A percentile compares a stretch with the other conserved stretches of the same genome.
These are phyloP conservation scores for Alisma plantagoaquatica DNA, from an alignment of 106 monocot species.

Conservation along the genomic window DNA sequence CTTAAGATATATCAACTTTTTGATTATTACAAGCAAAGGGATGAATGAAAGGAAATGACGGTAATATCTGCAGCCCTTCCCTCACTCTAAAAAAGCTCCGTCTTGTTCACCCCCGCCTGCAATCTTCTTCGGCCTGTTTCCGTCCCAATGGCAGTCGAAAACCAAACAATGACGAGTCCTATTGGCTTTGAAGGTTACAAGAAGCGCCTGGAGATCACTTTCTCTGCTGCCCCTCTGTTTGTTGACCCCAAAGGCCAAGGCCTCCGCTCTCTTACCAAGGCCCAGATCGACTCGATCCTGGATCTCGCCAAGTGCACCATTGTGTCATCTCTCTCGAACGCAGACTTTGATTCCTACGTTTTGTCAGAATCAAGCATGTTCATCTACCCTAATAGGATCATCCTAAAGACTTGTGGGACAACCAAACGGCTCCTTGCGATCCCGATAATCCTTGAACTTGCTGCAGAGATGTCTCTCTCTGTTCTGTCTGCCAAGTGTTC, in stretches of 20 bases:
- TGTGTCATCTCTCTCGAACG: slow-evolving; percentile 72
- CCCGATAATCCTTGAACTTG: slow-evolving; percentile 65
- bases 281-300: slow-evolving; percentile 67
- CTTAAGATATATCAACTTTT: too few relatives aligned
- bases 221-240: too few relatives aligned
- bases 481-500: slow-evolving; percentile 64
- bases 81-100: too few relatives aligned
- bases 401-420: slow-evolving; percentile 91
- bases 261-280: slow-evolving; percentile 52
- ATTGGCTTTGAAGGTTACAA: slow-evolving; percentile 96
- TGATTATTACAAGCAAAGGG: too few relatives aligned
- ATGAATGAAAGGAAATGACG: too few relatives aligned
- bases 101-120: too few relatives aligned
- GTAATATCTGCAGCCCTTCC: too few relatives aligned
- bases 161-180: slow-evolving; percentile 26
- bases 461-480: slow-evolving; percentile 35
- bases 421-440: slow-evolving; percentile 74
- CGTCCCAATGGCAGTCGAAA: too few relatives aligned
- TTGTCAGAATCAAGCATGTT: slow-evolving; percentile 97
- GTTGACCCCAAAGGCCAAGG: too few relatives aligned
- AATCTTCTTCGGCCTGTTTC: too few relatives aligned
- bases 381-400: slow-evolving; percentile 62
- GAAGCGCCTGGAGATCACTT: slow-evolving; percentile 82
- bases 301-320: slow-evolving; percentile 75
- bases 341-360: slow-evolving; percentile 80